These are phyloP conservation scores for Chlamydomonas eustigma DNA, from an alignment of 139 green algal species.

Conservation along the genomic window DNA sequence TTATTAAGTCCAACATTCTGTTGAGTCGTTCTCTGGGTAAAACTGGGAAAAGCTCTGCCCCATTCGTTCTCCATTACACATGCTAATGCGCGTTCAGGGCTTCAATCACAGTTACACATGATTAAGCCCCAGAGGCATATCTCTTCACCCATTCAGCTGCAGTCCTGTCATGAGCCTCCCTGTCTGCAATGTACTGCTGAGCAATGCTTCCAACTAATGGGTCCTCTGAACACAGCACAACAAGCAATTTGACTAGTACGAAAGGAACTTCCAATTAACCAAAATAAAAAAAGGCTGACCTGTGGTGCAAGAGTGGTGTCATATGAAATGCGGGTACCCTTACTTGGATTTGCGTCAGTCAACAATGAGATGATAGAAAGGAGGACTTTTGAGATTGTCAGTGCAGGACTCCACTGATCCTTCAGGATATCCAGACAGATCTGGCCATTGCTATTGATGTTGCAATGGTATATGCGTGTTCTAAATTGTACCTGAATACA, in stretches of 20 bases:
- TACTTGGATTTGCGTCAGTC: constrained; percentile 87
- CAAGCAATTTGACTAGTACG: no score
- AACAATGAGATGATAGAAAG: constrained; percentile 92
- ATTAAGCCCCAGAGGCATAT: constrained; percentile 54
- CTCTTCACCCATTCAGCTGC: constrained; percentile 88
- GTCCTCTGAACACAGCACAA: no score
- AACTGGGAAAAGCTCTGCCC: no score
- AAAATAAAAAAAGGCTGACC: no score
- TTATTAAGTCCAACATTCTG: no score
- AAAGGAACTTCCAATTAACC: no score
- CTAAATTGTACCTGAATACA: constrained; percentile 59
- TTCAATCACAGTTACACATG: no score
- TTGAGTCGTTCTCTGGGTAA: no score
- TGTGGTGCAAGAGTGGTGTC: not conserved
- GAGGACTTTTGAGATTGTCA: constrained; percentile 85
- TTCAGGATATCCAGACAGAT: constrained; percentile 93
- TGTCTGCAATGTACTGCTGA: constrained; percentile 79
- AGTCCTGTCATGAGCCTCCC: constrained; percentile 80
- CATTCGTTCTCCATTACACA: no score
- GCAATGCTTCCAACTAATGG: constrained; percentile 88
- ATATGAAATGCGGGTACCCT: constrained; percentile 15
- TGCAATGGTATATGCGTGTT: constrained; percentile 94
- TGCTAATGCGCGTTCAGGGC: no score
- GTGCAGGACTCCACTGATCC: constrained; percentile 86
- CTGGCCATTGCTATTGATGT: constrained; percentile 81